Base-by-base conservation (phyloP, 306 rosid genomes). In the Quillaja saponaria region DNA sequence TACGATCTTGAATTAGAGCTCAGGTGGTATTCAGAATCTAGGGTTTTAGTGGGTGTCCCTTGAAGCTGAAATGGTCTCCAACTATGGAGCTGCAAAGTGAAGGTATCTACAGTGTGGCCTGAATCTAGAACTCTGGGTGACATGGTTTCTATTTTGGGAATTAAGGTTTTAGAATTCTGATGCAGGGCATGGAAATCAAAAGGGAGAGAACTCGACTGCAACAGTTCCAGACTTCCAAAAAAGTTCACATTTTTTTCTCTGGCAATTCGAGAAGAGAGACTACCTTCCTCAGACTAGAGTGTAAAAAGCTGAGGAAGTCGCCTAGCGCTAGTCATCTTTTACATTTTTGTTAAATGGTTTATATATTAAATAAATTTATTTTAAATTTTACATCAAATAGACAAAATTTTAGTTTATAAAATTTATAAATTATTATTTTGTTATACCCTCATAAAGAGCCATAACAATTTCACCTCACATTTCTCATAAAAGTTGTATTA, bases 11-110 rank as follows among this genome's bases (percentile, higher is more conserved):
- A 28, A 13, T 62, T 9, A 40, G 58, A 1, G 48, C 15, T 31
- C 19, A 21, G 25, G 55, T 59, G 58, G 48, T 84, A 42, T 40
- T 82, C 82, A 31, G 84, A 49, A 51, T 80, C 87, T 44, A 80
- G 76, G 80, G 76, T 41, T 78, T 78, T 81, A 76, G 81, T 6
- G 40, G 77, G 31, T 10, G 84, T 49, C 13, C 58, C 46, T 58
- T 78, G 89, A 14, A 50, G 80, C 3, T 84, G 82, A 49, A 91
- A 91, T 56, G 98, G 96, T 47, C 77, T 78, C 96, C 96, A 91
- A 25, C 40, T 50, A 20, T 83, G 96, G 69, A 91, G 90, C 67
- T 86, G 85, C 21, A 84, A 55, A 4, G 95, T 21, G 48, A 95
- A 88, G 1, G 90, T 80, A 25, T 88, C 95, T 10, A 88, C 18